A percentile compares a stretch with the other conserved stretches of the same genome.
Evolutionary conservation across 140 eudicot species (phyloP).

Genomic region (Oenanthe javanica): DNA sequence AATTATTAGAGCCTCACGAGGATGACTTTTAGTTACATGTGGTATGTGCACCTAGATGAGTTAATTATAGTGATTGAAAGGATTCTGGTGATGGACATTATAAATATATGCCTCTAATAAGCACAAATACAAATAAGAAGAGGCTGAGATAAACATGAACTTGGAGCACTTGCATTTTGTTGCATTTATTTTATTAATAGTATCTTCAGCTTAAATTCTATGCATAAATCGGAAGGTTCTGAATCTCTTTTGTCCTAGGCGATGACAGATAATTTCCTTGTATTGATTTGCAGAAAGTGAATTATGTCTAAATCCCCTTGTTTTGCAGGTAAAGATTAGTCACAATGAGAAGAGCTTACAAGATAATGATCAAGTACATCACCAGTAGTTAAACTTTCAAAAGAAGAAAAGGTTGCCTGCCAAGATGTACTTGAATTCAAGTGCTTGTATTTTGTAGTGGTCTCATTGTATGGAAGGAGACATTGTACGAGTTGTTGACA

Average conservation of each 20-base stretch:
- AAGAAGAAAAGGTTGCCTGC: neutral
- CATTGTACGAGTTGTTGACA: neutral
- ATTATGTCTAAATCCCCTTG: neutral
- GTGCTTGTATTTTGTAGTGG: neutral
- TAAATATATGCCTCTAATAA: neutral
- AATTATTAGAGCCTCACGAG: too few relatives aligned
- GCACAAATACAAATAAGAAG: neutral
- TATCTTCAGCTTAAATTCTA: neutral
- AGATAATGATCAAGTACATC: neutral
- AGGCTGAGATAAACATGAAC: neutral
- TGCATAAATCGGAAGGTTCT: neutral
- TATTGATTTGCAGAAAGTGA: neutral
- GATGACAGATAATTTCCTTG: neutral
- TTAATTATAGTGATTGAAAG: neutral
- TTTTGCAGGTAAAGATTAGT: slow-evolving; percentile 1
- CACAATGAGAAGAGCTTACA: neutral
- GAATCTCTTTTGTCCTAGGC: neutral
- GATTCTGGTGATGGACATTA: neutral
- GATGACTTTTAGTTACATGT: neutral
- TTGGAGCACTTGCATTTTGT: neutral
- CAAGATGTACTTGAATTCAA: neutral
- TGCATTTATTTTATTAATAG: neutral
- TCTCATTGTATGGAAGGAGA: neutral
- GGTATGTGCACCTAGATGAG: neutral
- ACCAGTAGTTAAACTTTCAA: too few relatives aligned